phyloP scores from a whole-genome alignment of 176 grass and related monocot genomes.

The Cenchrus purpureus region DNA sequence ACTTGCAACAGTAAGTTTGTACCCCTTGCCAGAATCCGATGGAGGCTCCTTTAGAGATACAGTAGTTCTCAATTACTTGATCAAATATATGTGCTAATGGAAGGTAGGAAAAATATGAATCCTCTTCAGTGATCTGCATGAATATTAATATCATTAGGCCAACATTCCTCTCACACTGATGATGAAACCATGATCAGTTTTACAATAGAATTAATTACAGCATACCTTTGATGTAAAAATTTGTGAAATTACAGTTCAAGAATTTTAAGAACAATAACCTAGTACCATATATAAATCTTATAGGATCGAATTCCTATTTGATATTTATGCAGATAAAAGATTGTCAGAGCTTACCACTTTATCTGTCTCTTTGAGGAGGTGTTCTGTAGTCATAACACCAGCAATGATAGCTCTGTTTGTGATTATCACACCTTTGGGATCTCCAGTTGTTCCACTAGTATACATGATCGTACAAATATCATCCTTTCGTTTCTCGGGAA shows the following conservation, averaged over 20 bases:
- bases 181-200: not conserved
- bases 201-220: not conserved
- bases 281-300: not conserved
- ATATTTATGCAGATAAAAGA: not conserved
- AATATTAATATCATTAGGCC: conserved; percentile 6
- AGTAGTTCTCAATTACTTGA: conserved; percentile 94
- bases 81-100: conserved; percentile 98
- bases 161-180: not conserved
- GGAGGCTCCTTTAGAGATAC: conserved; percentile 94
- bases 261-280: not conserved
- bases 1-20: conserved; percentile 8
- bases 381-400: conserved; percentile 74
- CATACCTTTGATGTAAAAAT: not conserved
- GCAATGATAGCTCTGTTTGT: conserved; percentile 77
- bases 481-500: conserved; percentile 65
- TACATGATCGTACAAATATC: conserved; percentile 97
- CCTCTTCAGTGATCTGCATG: conserved; percentile 75
- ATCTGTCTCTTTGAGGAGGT: conserved; percentile 80
- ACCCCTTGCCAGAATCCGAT: conserved; percentile 99
- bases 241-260: not conserved
- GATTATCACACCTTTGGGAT: conserved; percentile 92
- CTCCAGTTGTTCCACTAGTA: conserved; percentile 94
- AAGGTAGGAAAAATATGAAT: conserved; percentile 98
- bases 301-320: not conserved
- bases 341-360: conserved; percentile 63